Evolutionary conservation across 2,329 filamentous ascomycete species (phyloP).

Genomic region (Ampelomyces quisqualis): DNA sequence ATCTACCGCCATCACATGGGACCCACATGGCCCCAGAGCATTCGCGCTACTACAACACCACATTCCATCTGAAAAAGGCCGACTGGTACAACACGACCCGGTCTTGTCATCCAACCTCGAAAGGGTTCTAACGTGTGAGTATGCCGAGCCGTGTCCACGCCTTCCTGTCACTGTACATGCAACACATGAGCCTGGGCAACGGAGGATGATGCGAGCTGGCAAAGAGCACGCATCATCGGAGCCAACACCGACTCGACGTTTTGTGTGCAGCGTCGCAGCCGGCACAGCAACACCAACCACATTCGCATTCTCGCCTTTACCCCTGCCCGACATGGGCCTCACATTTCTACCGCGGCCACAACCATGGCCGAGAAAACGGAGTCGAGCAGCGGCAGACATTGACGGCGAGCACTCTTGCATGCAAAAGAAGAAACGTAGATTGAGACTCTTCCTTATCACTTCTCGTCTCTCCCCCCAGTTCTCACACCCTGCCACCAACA

Average conservation of each 20-base stretch:
- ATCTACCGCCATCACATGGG: constrained; percentile 13
- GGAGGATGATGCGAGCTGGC: constrained; percentile 32
- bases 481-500: constrained; percentile 68
- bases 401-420: constrained; percentile 55
- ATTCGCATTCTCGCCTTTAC: constrained; percentile 39
- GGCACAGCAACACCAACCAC: constrained; percentile 8
- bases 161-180: constrained; percentile 21
- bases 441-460: constrained; percentile 64
- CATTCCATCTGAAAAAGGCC: constrained; percentile 1
- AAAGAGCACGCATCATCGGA: constrained; percentile 11
- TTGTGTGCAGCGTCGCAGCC: constrained; percentile 13
- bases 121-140: constrained; percentile 24
- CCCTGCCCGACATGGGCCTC: constrained; percentile 34
- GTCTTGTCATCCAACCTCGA: not conserved
- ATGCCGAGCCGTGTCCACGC: constrained; percentile 29
- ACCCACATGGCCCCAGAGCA: constrained; percentile 14
- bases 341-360: constrained; percentile 35
- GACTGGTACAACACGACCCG: not conserved
- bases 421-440: constrained; percentile 65
- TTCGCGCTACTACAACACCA: constrained; percentile 15
- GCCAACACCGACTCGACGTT: constrained; percentile 8
- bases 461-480: constrained; percentile 69
- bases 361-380: constrained; percentile 50
- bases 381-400: constrained; percentile 58
- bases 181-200: constrained; percentile 32